phyloP scores from a whole-genome alignment of 768 basidiomycete genomes.

The Boletus sp. region DNA sequence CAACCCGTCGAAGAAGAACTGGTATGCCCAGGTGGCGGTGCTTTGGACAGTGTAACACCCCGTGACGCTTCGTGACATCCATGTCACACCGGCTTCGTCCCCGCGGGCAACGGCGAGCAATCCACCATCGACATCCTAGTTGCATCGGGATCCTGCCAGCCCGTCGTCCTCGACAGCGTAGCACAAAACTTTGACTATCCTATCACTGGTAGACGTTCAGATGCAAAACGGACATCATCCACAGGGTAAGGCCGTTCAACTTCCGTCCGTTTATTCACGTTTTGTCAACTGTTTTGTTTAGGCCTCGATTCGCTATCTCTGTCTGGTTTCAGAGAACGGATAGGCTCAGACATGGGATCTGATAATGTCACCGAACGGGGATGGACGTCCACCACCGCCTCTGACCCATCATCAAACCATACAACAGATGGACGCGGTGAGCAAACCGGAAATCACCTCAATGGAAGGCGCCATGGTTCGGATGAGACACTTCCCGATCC shows the following conservation, averaged over 20 bases:
- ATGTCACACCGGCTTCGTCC: slow-evolving; percentile 12
- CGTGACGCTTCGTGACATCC: slow-evolving; percentile 8
- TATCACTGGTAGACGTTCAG: not conserved
- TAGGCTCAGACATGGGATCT: slow-evolving; percentile 37
- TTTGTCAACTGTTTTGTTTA: slow-evolving; percentile 11
- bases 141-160: slow-evolving; percentile 1
- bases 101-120: slow-evolving; percentile 8
- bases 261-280: not conserved
- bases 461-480: slow-evolving; percentile 41
- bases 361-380: slow-evolving; percentile 56
- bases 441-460: slow-evolving; percentile 30
- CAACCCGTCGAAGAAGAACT: too few species aligned
- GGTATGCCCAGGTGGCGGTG: slow-evolving; percentile 16
- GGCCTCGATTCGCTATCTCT: slow-evolving; percentile 15
- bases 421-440: slow-evolving; percentile 29
- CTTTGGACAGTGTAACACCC: not conserved
- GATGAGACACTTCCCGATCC: slow-evolving; percentile 44
- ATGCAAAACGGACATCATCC: slow-evolving; percentile 32
- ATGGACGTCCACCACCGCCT: slow-evolving; percentile 45
- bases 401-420: slow-evolving; percentile 45
- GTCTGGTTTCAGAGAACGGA: slow-evolving; percentile 15
- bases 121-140: not conserved
- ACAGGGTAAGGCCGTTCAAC: slow-evolving; percentile 19
- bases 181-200: not conserved
- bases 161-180: not conserved